Evolutionary conservation across 2,329 filamentous ascomycete species (phyloP).

Genomic region (Pestalotiopsis sp.): DNA sequence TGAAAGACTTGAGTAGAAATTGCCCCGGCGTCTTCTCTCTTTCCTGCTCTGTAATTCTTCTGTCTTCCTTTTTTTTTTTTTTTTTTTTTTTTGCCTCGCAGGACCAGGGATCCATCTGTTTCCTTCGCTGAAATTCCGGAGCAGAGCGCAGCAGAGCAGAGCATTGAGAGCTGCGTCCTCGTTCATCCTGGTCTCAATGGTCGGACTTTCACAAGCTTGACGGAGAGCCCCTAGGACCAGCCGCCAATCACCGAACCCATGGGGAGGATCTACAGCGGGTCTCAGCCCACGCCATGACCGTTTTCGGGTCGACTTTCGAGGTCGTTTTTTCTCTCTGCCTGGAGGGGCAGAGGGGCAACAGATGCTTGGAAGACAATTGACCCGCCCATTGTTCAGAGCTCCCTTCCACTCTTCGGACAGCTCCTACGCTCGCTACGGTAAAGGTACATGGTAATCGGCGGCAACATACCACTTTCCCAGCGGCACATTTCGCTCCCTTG

Average conservation of each 20-base stretch:
- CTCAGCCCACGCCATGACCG: neutral
- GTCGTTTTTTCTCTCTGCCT: neutral
- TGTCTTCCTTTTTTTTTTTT: neutral
- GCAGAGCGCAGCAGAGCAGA: neutral
- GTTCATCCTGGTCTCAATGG: neutral
- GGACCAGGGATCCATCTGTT: neutral
- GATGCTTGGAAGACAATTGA: too few relatives aligned
- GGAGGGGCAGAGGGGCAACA: neutral
- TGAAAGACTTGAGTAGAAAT: neutral
- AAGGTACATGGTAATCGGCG: too few relatives aligned
- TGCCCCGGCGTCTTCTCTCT: neutral
- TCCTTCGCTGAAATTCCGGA: neutral
- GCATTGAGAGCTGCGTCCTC: neutral
- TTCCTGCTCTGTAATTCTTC: neutral
- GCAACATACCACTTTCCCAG: too few relatives aligned
- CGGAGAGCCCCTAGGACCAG: neutral
- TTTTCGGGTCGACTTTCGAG: neutral
- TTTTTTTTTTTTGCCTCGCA: neutral
- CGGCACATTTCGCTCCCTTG: too few relatives aligned
- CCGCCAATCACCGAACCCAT: constrained; percentile 2
- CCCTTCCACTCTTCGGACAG: too few relatives aligned
- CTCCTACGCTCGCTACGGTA: too few relatives aligned
- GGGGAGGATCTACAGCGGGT: neutral
- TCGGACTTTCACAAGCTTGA: constrained; percentile 7
- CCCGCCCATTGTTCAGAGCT: too few relatives aligned